Base-by-base conservation (phyloP, 2,329 filamentous ascomycete genomes). In the Rhynchosporium secalis region DNA sequence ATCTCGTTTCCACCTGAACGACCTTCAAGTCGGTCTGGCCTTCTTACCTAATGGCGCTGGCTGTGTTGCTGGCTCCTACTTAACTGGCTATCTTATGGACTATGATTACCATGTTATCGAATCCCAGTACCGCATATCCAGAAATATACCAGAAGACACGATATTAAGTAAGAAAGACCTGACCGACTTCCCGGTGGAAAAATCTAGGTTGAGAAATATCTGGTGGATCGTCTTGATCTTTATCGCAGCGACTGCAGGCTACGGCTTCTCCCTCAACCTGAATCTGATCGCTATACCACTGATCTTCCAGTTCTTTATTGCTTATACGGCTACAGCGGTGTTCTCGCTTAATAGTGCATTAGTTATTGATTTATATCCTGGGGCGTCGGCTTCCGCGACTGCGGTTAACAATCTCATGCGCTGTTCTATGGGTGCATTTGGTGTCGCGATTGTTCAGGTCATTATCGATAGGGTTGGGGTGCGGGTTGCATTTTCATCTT, bases 31-130 rank as follows among this genome's bases (percentile, higher is more conserved):
- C 29, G 78, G 78, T 3, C 65, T 79, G 2, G 74, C 70, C 8
- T 80, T 78, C 63, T 67, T 80, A 8, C 74, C 76, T 5, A 78
- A 78, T 61, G 77, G 75, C n/a, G 71, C 76, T 7, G 76, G 76
- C n/a, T 76, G 75, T 51, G 76, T 78, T 38, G 65, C 72, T 28
- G 77, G 76, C 28, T 76, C 76, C 6, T 75, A 74, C 54, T 64
- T 75, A 1, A 78, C 75, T 40, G 77, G 77, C 20, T 74, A 75
- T n/a, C 67, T 79, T 1, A 75, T 79, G 71, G 75, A 79, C 61
- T 70, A 69, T 58, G 75, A 78, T 62, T 78, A 76, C 68, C 70
- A 69, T 47, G 60, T 66, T 36, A 70, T 74, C 1, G 74, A 77
- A 62, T 65, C 63, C n/a, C 68, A 70, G 55, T 78, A 78, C 69